Conservation (phyloP, 805 yeast genomes). For the Millerozyma miso region DNA sequence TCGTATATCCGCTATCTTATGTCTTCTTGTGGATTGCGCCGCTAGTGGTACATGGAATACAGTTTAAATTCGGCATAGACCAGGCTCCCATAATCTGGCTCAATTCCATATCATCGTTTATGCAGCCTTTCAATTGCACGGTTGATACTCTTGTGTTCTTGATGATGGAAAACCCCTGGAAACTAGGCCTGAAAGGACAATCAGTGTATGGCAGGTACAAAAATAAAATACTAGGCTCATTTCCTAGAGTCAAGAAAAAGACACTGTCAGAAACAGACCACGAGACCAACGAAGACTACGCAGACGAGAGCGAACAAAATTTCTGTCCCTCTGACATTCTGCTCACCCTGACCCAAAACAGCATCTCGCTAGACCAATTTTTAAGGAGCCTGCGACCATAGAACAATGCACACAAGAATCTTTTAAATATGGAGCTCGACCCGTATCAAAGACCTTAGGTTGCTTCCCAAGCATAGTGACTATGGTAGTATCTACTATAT, state of each 20-base stretch:
- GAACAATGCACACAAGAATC: too few species aligned
- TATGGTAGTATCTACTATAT: too few species aligned
- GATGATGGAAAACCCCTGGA: constrained; percentile 3
- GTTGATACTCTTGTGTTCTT: constrained; percentile 4
- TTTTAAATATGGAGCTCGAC: too few species aligned
- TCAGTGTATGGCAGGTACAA: neutral
- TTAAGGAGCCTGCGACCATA: neutral
- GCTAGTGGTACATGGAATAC: constrained; percentile 1
- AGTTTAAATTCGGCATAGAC: constrained; percentile 1
- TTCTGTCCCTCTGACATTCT: neutral
- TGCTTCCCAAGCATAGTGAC: too few species aligned
- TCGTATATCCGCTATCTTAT: constrained; percentile 4
- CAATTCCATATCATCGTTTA: constrained; percentile 2
- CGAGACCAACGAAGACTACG: neutral
- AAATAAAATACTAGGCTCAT: neutral
- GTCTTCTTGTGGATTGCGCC: constrained; percentile 3
- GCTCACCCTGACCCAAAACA: neutral
- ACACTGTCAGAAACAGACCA: too few species aligned
- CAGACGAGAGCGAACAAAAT: neutral
- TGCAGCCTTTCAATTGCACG: constrained; percentile 6
- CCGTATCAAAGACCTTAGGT: too few species aligned
- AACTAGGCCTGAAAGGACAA: neutral
- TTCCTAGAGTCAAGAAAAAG: neutral
- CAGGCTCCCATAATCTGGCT: constrained; percentile 2
- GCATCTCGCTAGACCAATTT: neutral